Percentiles rank a stretch among this genome's conserved stretches.
Evolutionary conservation across 169 alveolate species (phyloP).

Genomic region (Ichthyophthirius multifiliis): DNA sequence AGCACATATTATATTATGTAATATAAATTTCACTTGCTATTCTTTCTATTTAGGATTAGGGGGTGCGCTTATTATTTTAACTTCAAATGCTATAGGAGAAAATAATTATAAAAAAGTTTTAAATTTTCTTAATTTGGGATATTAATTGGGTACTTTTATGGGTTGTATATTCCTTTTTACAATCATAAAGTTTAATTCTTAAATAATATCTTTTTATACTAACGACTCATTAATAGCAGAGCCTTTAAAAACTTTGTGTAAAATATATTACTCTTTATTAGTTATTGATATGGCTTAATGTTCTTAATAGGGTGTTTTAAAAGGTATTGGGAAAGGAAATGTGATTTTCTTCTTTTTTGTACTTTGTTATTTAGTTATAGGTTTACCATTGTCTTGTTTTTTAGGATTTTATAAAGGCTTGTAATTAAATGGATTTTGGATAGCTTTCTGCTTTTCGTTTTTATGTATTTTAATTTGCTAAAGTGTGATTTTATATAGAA

Average conservation of each 20-base stretch:
- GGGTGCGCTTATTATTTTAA: background rate
- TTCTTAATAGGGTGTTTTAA: background rate
- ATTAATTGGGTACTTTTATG: background rate
- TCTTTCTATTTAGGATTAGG: slow-evolving; percentile 7
- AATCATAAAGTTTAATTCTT: background rate
- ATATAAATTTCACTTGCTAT: background rate
- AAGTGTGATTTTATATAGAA: no score
- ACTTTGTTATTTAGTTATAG: background rate
- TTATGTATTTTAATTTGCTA: no score
- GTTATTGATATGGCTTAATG: background rate
- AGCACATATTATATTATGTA: background rate
- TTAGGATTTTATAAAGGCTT: no score
- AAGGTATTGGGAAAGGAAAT: background rate
- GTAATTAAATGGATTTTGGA: no score
- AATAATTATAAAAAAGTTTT: background rate
- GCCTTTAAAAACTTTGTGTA: no score
- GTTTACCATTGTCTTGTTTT: background rate
- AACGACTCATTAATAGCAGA: no score
- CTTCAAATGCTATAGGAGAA: background rate
- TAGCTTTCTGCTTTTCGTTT: no score
- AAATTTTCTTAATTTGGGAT: background rate
- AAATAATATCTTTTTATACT: background rate
- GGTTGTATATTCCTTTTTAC: background rate
- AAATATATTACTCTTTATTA: background rate
- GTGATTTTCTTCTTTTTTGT: background rate